These are phyloP conservation scores for Dactylella cylindrospora DNA, from an alignment of 2,329 filamentous ascomycete species.

Conservation along the genomic window DNA sequence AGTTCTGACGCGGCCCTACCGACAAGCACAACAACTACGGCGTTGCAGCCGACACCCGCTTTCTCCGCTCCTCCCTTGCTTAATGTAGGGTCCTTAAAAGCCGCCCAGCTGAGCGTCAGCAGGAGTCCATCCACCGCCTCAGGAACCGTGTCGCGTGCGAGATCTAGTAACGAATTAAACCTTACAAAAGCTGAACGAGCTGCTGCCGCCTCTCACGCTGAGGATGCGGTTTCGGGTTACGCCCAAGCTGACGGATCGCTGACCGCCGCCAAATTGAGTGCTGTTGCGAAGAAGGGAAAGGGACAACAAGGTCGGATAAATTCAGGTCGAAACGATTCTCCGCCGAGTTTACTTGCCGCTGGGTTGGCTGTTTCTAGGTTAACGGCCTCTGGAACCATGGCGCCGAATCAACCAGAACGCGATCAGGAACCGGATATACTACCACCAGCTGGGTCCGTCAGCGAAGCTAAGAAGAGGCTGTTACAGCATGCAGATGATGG, in stretches of 20 bases:
- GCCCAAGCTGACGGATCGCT: slow-evolving; percentile 16
- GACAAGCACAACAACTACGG: too few relatives aligned
- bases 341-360: slow-evolving; percentile 33
- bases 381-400: slow-evolving; percentile 21
- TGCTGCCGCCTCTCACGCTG: slow-evolving; percentile 14
- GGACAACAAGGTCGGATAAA: neutral
- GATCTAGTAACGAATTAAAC: slow-evolving; percentile 18
- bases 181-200: neutral
- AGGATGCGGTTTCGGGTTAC: slow-evolving; percentile 19
- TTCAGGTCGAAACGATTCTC: slow-evolving; percentile 12
- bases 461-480: slow-evolving; percentile 26
- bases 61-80: slow-evolving; percentile 11
- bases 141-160: slow-evolving; percentile 29
- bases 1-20: slow-evolving; percentile 34
- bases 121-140: slow-evolving; percentile 17
- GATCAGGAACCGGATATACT: slow-evolving; percentile 41
- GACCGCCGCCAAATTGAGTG: slow-evolving; percentile 31
- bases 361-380: slow-evolving; percentile 30
- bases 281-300: slow-evolving; percentile 8
- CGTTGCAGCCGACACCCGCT: too few relatives aligned
- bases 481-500: slow-evolving; percentile 28
- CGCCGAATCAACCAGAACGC: slow-evolving; percentile 26
- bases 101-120: slow-evolving; percentile 35
- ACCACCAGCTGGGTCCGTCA: slow-evolving; percentile 29
- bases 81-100: slow-evolving; percentile 31